Conservation (phyloP, 768 basidiomycete genomes). For the Leccinum disarticulatum region DNA sequence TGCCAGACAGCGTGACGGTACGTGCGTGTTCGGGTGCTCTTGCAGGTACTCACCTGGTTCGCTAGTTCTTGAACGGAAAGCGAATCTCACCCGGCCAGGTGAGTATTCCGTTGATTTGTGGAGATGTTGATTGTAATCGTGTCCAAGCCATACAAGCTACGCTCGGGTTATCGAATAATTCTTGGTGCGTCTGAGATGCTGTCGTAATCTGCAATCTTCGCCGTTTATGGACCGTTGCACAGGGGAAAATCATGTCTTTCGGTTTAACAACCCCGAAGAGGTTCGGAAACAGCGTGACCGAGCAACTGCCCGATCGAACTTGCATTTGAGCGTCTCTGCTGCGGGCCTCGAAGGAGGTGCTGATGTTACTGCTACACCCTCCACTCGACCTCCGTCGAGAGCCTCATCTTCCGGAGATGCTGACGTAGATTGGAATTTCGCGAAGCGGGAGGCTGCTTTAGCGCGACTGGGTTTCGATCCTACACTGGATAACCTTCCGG, state of each 20-base stretch:
- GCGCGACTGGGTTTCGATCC: conserved; percentile 86
- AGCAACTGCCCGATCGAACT: conserved; percentile 67
- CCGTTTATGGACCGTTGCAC: conserved; percentile 10
- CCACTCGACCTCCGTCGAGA: conserved; percentile 77
- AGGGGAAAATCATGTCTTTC: conserved; percentile 97
- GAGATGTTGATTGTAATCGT: conserved; percentile 12
- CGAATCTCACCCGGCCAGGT: conserved; percentile 78
- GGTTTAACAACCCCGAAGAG: conserved; percentile 95
- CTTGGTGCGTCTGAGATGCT: conserved; percentile 55
- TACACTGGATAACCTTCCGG: conserved; percentile 86
- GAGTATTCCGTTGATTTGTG: conserved; percentile 23
- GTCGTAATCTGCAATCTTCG: background rate
- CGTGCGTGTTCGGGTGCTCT: conserved; percentile 26
- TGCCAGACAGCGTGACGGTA: conserved; percentile 83
- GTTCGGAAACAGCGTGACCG: conserved; percentile 90
- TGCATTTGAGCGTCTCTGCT: conserved; percentile 64
- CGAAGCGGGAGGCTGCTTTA: conserved; percentile 90
- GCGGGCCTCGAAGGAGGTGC: conserved; percentile 56
- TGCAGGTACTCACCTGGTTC: conserved; percentile 13
- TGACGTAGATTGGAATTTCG: conserved; percentile 97
- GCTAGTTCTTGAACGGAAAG: conserved; percentile 91
- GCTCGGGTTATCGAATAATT: conserved; percentile 95
- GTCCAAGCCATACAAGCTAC: conserved; percentile 71
- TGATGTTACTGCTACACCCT: conserved; percentile 42
- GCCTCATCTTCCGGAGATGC: conserved; percentile 61